These are phyloP conservation scores for Leishmania amazonensis DNA, from an alignment of 208 protist genomes.

Conservation along the genomic window DNA sequence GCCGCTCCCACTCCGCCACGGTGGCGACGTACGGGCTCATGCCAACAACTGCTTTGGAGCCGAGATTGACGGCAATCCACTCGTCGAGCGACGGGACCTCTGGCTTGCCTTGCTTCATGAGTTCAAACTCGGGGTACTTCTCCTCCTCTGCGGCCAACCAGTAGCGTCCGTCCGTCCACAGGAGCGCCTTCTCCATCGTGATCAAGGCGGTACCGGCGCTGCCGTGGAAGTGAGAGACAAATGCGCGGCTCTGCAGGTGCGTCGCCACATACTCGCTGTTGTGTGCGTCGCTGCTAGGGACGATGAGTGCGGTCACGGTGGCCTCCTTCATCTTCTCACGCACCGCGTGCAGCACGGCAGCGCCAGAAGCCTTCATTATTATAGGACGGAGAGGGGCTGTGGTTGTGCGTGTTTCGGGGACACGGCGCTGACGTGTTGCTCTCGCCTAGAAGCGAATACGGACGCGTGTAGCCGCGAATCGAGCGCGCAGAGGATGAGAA, in stretches of 20 bases:
- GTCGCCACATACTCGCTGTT: constrained; percentile 96
- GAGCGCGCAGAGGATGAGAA: no score
- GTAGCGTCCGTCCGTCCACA: constrained; percentile 99
- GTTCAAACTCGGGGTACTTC: constrained; percentile 78
- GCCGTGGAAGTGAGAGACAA: constrained; percentile 95
- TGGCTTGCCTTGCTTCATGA: constrained; percentile 84
- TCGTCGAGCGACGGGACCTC: constrained; percentile 70
- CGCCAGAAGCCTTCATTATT: background rate
- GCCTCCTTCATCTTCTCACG: constrained; percentile 76
- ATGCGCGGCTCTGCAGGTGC: constrained; percentile 19
- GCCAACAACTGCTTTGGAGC: constrained; percentile 42
- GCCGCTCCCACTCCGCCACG: constrained; percentile 77
- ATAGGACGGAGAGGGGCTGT: background rate
- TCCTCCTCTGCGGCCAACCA: constrained; percentile 91
- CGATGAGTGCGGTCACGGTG: constrained; percentile 81
- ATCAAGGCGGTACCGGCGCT: constrained; percentile 92
- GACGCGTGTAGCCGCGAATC: no score
- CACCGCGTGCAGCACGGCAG: constrained; percentile 46
- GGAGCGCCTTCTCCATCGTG: constrained; percentile 73
- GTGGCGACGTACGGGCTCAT: constrained; percentile 75
- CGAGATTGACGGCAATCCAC: constrained; percentile 65
- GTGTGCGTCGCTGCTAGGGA: constrained; percentile 94
- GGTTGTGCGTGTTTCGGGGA: no score
- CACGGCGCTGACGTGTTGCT: no score
- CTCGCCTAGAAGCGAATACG: no score